Evolutionary conservation across 1,139 yeast species (phyloP), one percentile per base, ranked within the genome.

Genomic region (Zhuliangozyma blackwelliae): DNA sequence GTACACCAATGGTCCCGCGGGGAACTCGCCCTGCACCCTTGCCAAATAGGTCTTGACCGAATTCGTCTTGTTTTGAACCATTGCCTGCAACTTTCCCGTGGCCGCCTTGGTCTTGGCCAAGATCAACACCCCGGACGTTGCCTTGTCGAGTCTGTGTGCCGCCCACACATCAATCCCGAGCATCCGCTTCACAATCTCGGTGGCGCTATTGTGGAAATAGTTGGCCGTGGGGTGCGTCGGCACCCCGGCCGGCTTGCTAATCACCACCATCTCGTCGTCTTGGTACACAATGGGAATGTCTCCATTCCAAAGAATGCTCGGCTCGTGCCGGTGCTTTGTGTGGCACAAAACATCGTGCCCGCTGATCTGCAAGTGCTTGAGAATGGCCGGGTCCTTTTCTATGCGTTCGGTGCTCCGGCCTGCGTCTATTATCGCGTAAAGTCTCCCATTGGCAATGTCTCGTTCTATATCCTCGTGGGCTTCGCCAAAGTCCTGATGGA

Each of bases 191-290:
- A 82, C 45, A 0, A 82, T 64, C 52, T 82, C 87, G 0, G 82
- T 75, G 19, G 84, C 52, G 0, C 87, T 68, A 49, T 86, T 83
- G 47, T 68, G 71, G 42, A 63, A 61, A 51, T 77, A 85, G 38
- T 72, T 72, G 4, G 88, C 87, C 0, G 86, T 77, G 0, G 95
- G 95, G 56, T 86, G 95, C 1, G 86, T 80, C 0, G 95, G 94
- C 1, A 85, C 63, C 0, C 95, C 95, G 8, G 77, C 63, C 0
- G 95, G 95, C 50, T 86, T 86, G 53, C 82, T 70, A 2, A 85
- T 67, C 13, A 86, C 87, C 3, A 86, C 41, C 2, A 77, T 37
- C 5, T 72, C 64, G 2, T 65, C 68, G 49, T 72, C 71, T 41
- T 77, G 73, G 48, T 54, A 61, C 0, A 83, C 50, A 0, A 79